phyloP scores from a whole-genome alignment of 208 protist species.

The Trypanosoma platydactyli region DNA sequence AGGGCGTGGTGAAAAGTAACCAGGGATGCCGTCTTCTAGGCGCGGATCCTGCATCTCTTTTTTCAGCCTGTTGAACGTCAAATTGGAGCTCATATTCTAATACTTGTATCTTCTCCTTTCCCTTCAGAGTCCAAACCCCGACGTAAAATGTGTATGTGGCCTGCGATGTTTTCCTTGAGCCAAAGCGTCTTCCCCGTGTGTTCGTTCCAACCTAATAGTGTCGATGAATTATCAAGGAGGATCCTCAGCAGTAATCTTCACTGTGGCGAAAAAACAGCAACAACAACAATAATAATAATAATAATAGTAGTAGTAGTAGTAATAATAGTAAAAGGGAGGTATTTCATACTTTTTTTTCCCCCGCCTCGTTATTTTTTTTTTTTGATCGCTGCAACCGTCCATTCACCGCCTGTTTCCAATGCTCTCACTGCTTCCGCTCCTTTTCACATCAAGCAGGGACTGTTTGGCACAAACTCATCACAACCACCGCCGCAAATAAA shows the following conservation, averaged over 20 bases:
- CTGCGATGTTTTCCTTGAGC: not conserved
- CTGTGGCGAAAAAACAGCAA: not conserved
- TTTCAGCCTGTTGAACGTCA: slow-evolving; percentile 43
- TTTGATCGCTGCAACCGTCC: not conserved
- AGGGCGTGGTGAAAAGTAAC: slow-evolving; percentile 29
- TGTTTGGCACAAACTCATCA: not conserved
- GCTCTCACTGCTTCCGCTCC: too few relatives aligned
- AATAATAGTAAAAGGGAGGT: slow-evolving; percentile 17
- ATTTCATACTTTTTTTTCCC: too few relatives aligned
- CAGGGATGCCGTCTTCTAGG: slow-evolving; percentile 13
- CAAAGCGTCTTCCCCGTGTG: not conserved
- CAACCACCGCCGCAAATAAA: slow-evolving; percentile 15
- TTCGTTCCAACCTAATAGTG: not conserved
- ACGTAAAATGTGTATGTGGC: not conserved
- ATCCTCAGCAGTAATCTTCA: not conserved
- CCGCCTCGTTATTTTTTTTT: slow-evolving; percentile 6
- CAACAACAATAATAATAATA: not conserved
- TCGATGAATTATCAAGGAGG: not conserved
- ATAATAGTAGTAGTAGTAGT: slow-evolving; percentile 7
- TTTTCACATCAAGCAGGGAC: not conserved
- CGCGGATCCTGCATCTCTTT: slow-evolving; percentile 39
- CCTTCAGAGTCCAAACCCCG: not conserved
- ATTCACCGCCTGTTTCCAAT: not conserved
- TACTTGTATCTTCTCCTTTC: not conserved
- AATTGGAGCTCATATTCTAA: slow-evolving; percentile 48